These are phyloP conservation scores for Entelexis paramagnoliae DNA, from an alignment of 1,139 yeast species.

Conservation along the genomic window DNA sequence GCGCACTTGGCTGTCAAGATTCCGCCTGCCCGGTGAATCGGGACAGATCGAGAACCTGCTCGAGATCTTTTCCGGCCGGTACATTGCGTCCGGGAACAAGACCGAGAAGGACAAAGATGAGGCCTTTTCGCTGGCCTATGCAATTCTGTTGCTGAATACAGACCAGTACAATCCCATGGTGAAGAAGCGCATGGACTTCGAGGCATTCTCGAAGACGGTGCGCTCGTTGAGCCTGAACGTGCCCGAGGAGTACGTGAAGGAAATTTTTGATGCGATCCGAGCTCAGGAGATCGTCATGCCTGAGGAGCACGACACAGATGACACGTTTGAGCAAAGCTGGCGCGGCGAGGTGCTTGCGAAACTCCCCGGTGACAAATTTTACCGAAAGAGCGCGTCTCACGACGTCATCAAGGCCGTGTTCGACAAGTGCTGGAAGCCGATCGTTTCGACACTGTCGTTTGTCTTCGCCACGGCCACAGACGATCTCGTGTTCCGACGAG, in stretches of 20 bases:
- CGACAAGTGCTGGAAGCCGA: conserved; percentile 47
- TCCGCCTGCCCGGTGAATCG: conserved; percentile 93
- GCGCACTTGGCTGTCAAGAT: conserved; percentile 66
- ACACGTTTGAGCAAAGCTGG: conserved; percentile 94
- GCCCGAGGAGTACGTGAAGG: conserved; percentile 60
- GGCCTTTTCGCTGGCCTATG: conserved; percentile 84
- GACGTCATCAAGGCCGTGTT: conserved; percentile 62
- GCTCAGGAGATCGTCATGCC: conserved; percentile 94
- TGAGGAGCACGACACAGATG: conserved; percentile 79
- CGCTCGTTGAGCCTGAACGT: conserved; percentile 73
- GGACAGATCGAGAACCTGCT: conserved; percentile 91
- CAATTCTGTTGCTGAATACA: conserved; percentile 86
- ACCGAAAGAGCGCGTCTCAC: conserved; percentile 25
- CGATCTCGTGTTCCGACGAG: conserved; percentile 76
- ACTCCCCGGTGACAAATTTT: conserved; percentile 13
- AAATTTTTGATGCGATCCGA: conserved; percentile 67
- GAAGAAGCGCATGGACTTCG: conserved; percentile 72
- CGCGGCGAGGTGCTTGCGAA: conserved; percentile 53
- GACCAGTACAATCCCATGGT: conserved; percentile 81
- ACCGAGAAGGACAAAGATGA: conserved; percentile 62
- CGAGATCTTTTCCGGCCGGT: conserved; percentile 74
- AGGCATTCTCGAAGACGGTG: conserved; percentile 67
- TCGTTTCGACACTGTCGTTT: conserved; percentile 58
- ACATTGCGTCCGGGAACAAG: conserved; percentile 38
- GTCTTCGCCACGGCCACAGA: conserved; percentile 84